phyloP scores from a whole-genome alignment of 768 basidiomycete species.

The Cystobasidium onofrii region DNA sequence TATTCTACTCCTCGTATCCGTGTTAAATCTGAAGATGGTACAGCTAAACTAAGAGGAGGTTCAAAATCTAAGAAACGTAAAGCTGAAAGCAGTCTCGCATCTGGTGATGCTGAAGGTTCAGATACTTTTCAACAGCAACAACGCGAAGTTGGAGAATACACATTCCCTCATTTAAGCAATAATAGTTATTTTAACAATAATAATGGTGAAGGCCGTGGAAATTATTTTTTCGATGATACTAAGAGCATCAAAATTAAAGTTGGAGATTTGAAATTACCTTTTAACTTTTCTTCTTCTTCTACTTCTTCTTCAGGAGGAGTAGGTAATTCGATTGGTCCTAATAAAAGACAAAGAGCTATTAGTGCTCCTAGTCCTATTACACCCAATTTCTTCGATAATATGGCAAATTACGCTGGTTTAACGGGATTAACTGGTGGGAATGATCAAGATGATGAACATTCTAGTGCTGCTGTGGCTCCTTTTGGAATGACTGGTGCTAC shows the following conservation, averaged over 20 bases:
- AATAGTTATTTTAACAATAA: not conserved
- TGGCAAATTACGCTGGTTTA: not conserved
- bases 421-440: not conserved
- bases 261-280: not conserved
- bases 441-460: not conserved
- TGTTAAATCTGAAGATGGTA: not conserved
- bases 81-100: not conserved
- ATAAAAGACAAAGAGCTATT: not conserved
- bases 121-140: not conserved
- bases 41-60: not conserved
- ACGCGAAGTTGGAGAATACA: too few relatives aligned
- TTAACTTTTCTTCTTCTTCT: not conserved
- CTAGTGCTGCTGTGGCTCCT: not conserved
- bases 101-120: conserved; percentile 10
- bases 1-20: conserved; percentile 23
- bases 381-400: not conserved
- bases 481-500: not conserved
- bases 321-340: not conserved
- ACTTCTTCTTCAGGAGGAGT: not conserved
- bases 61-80: not conserved
- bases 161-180: not conserved
- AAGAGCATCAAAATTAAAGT: not conserved
- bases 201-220: not conserved
- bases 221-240: not conserved
- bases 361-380: conserved; percentile 5